Base-by-base conservation (phyloP, 768 basidiomycete genomes). In the Mycena polygramma region DNA sequence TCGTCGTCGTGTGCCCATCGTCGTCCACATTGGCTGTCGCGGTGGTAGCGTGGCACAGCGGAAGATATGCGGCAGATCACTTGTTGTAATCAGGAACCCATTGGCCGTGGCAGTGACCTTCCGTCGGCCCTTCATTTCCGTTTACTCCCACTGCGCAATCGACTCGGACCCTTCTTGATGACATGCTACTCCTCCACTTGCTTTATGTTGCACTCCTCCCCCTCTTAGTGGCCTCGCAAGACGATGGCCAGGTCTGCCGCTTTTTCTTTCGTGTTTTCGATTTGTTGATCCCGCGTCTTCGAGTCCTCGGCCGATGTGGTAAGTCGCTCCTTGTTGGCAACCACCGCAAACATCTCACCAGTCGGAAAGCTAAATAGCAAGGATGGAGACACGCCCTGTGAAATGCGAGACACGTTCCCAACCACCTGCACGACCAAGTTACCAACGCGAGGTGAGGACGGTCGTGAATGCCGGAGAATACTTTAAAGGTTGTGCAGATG, bases 361-460 rank as follows among this genome's bases (percentile, higher is more conserved):
- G 14, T 4, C 35, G 9, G 2, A 46, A 45, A 73, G 71, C 55
- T 73, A 19, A 69, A 73, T 43, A 63, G 66, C 41, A n/a, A 20
- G 43, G 14, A 68, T 11, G 72, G 72, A 20, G 9, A 43, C 51
- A 49, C 61, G 19, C 72, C 72, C 17, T 73, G 72, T 48, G 62
- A 70, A 4, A 68, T 73, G 72, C 17, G 57, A 14, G n/a, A 59
- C 0, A 41, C 2, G 20, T 68, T 57, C 37, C 45, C 2, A 37
- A 14, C 26, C 43, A 5, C 13, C 19, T 72, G 71, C 55, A 19
- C 4, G 5, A 63, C 41, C 24, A 30, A 30, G 30, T 35, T 41
- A 55, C 72, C 45, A 59, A 39, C 37, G 68, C 72, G 68, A 66
- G 68, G 72, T 67, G 58, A 41, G 60, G 19, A n/a, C 51, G 30